These are phyloP conservation scores for Hysterangium stoloniferum DNA, from an alignment of 768 basidiomycete species.

Conservation along the genomic window DNA sequence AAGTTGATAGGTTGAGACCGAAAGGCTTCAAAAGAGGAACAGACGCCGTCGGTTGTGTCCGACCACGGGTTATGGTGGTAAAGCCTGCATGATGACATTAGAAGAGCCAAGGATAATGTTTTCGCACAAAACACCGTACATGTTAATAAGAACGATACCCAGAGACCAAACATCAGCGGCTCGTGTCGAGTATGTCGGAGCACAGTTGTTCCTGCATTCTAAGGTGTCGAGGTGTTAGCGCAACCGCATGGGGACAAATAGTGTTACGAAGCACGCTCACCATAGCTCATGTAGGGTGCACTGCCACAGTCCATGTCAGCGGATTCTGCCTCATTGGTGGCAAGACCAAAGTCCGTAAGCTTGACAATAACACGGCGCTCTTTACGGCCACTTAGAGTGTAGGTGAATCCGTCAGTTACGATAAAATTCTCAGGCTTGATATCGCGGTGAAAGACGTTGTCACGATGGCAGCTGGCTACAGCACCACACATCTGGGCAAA, in stretches of 20 bases:
- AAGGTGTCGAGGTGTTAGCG: slow-evolving; percentile 29
- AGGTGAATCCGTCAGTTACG: slow-evolving; percentile 72
- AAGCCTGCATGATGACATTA: slow-evolving; percentile 50
- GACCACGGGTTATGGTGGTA: slow-evolving; percentile 99
- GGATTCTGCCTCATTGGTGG: slow-evolving; percentile 80
- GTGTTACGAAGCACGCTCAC: slow-evolving; percentile 35
- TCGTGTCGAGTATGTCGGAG: slow-evolving; percentile 88
- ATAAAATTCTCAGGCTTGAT: slow-evolving; percentile 99
- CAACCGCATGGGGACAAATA: slow-evolving; percentile 13
- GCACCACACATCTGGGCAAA: slow-evolving; percentile 99
- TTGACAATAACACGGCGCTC: slow-evolving; percentile 93
- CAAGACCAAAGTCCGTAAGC: slow-evolving; percentile 93
- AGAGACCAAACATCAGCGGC: slow-evolving; percentile 99
- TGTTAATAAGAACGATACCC: slow-evolving; percentile 98
- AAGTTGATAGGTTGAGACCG: slow-evolving; percentile 73
- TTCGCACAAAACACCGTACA: slow-evolving; percentile 41
- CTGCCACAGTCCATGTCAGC: slow-evolving; percentile 98
- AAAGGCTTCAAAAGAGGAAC: slow-evolving; percentile 73
- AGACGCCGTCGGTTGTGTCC: slow-evolving; percentile 77
- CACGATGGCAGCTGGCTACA: slow-evolving; percentile 87
- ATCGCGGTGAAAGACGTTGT: slow-evolving; percentile 89
- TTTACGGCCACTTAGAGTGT: slow-evolving; percentile 44
- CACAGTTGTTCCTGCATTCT: slow-evolving; percentile 96
- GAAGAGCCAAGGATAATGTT: slow-evolving; percentile 12
- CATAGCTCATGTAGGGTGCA: slow-evolving; percentile 98